A percentile compares a stretch with the other conserved stretches of the same genome.
Evolutionary conservation across 73 alveolate genomes (phyloP).

Genomic region (Paramecium tetraurelia): DNA sequence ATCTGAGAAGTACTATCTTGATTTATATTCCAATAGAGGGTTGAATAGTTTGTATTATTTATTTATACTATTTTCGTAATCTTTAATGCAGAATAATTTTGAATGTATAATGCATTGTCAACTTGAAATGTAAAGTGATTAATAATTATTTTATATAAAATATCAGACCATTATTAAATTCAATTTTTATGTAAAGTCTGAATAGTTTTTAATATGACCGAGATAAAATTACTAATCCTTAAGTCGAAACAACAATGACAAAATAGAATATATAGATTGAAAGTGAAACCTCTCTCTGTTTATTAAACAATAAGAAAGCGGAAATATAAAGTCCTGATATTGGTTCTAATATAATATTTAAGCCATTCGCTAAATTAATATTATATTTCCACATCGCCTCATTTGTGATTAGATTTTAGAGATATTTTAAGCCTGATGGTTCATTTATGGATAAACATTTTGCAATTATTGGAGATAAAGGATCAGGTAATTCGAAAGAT

Average conservation of each 20-base stretch:
- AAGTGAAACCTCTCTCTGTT: background rate
- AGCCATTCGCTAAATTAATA: background rate
- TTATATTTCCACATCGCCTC: background rate
- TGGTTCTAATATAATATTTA: background rate
- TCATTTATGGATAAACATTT: background rate
- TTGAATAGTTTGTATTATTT: no score
- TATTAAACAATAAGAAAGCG: background rate
- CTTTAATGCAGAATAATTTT: background rate
- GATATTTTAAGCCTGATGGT: slow-evolving; percentile 31
- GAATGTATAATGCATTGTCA: background rate
- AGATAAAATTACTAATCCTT: slow-evolving; percentile 19
- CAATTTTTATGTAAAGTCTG: background rate
- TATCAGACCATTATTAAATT: background rate
- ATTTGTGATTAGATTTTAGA: background rate
- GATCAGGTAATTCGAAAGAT: slow-evolving; percentile 3
- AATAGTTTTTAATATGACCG: slow-evolving; percentile 24
- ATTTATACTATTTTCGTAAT: no score
- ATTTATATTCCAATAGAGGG: no score
- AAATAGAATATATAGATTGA: background rate
- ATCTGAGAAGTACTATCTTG: no score
- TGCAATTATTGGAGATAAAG: background rate
- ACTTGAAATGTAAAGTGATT: background rate
- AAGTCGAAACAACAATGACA: background rate
- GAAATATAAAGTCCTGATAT: background rate
- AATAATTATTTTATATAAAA: background rate